These are phyloP conservation scores for Casuarina equisetifolia DNA, from an alignment of 306 rosid genomes.

Conservation along the genomic window DNA sequence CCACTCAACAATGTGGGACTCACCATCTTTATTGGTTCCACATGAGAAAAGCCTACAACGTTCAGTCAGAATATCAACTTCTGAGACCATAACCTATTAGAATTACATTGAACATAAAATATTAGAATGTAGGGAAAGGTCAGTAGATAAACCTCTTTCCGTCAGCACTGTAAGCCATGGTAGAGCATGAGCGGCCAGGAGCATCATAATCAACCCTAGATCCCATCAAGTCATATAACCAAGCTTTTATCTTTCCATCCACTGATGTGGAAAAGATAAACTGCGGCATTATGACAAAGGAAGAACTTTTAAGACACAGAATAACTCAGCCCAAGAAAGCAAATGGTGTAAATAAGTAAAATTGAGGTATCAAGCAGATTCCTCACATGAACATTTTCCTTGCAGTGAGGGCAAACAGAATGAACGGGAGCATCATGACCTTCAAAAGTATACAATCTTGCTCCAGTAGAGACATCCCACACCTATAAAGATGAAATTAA, in stretches of 20 bases:
- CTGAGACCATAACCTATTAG: not conserved
- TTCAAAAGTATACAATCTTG: constrained; percentile 17
- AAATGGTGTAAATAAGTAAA: constrained; percentile 5
- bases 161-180: constrained; percentile 29
- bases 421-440: constrained; percentile 29
- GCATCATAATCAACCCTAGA: constrained; percentile 16
- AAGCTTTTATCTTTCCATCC: constrained; percentile 36
- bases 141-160: constrained; percentile 10
- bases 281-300: constrained; percentile 21
- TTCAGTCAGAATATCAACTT: not conserved
- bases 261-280: constrained; percentile 26
- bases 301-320: constrained; percentile 24
- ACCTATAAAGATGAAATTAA: constrained; percentile 13
- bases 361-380: constrained; percentile 11
- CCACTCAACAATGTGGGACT: constrained; percentile 22
- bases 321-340: constrained; percentile 10
- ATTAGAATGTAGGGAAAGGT: not conserved
- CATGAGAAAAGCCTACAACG: constrained; percentile 21
- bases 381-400: constrained; percentile 27
- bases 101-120: not conserved
- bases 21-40: constrained; percentile 22
- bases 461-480: constrained; percentile 31
- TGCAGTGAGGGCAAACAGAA: constrained; percentile 29
- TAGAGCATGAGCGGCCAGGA: constrained; percentile 15
- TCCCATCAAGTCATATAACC: constrained; percentile 18